These are phyloP conservation scores for Jackrogersella multiformis DNA, from an alignment of 495 filamentous ascomycete genomes.

Conservation along the genomic window DNA sequence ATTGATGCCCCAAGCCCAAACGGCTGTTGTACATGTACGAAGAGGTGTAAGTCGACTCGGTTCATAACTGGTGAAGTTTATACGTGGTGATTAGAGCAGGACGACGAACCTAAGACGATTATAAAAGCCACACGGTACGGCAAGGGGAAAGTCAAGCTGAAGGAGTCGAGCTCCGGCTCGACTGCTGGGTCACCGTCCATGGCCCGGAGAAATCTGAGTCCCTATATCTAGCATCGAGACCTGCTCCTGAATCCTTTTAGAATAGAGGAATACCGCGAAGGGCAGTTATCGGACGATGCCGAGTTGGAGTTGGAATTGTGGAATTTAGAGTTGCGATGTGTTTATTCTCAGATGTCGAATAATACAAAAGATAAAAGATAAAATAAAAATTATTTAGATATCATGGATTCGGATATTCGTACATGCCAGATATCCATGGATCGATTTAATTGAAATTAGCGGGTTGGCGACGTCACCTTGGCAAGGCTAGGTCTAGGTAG, in stretches of 20 bases:
- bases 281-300: not conserved
- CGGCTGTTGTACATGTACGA: conserved; percentile 59
- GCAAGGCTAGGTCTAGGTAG: conserved; percentile 13
- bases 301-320: conserved; percentile 1
- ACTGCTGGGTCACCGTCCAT: conserved; percentile 85
- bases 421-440: conserved; percentile 39
- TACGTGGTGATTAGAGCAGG: not conserved
- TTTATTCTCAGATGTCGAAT: not conserved
- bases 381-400: not conserved
- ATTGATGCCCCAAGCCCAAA: conserved; percentile 92
- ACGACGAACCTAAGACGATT: conserved; percentile 75
- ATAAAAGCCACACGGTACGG: conserved; percentile 84
- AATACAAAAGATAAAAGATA: not conserved
- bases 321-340: not conserved
- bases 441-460: conserved; percentile 14
- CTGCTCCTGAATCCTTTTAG: not conserved
- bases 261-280: not conserved
- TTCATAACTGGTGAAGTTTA: conserved; percentile 3
- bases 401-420: conserved; percentile 18
- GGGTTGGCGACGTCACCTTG: conserved; percentile 36
- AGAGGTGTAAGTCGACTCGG: conserved; percentile 12
- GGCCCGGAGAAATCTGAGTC: conserved; percentile 49
- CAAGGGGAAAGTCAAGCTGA: conserved; percentile 85
- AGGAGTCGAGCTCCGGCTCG: conserved; percentile 82
- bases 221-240: conserved; percentile 29